Evolutionary conservation across 2,329 filamentous ascomycete genomes (phyloP).

Genomic region (Calonectria pauciramosa): DNA sequence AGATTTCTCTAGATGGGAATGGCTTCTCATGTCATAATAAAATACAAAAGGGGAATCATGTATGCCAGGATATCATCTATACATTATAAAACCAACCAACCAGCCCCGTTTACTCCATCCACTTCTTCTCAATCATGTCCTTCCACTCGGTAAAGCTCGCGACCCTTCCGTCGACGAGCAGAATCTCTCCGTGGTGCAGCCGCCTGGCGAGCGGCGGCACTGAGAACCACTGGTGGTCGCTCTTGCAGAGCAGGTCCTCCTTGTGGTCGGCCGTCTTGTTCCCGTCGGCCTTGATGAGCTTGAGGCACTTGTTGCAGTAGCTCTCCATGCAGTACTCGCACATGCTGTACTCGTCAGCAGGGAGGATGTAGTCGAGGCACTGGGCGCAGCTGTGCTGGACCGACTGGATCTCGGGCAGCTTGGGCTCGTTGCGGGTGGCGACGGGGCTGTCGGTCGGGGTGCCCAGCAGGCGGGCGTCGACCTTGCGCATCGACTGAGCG

Average conservation of each 20-base stretch:
- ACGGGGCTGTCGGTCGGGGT: slow-evolving; percentile 48
- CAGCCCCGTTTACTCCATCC: slow-evolving; percentile 32
- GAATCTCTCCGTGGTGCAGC: slow-evolving; percentile 55
- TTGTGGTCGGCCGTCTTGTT: slow-evolving; percentile 49
- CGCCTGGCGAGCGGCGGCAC: slow-evolving; percentile 53
- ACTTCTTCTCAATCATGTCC: slow-evolving; percentile 47
- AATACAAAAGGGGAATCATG: background rate
- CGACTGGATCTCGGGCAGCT: slow-evolving; percentile 53
- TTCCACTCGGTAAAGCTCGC: slow-evolving; percentile 54
- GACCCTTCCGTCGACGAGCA: slow-evolving; percentile 50
- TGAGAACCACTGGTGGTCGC: slow-evolving; percentile 55
- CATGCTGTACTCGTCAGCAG: slow-evolving; percentile 50
- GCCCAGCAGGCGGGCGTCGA: slow-evolving; percentile 47
- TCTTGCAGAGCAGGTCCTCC: slow-evolving; percentile 50
- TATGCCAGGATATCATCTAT: slow-evolving; percentile 4
- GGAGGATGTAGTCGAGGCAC: slow-evolving; percentile 52
- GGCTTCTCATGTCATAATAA: background rate
- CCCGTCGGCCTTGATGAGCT: slow-evolving; percentile 47
- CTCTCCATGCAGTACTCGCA: slow-evolving; percentile 56
- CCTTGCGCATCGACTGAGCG: slow-evolving; percentile 55
- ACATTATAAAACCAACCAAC: background rate
- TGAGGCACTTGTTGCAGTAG: slow-evolving; percentile 53
- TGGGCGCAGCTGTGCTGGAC: slow-evolving; percentile 54
- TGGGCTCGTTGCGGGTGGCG: slow-evolving; percentile 49
- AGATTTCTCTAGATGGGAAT: background rate